A percentile compares a stretch with the other conserved stretches of the same genome.
phyloP scores from a whole-genome alignment of 2,329 filamentous ascomycete genomes.

The Penicillium paneum region DNA sequence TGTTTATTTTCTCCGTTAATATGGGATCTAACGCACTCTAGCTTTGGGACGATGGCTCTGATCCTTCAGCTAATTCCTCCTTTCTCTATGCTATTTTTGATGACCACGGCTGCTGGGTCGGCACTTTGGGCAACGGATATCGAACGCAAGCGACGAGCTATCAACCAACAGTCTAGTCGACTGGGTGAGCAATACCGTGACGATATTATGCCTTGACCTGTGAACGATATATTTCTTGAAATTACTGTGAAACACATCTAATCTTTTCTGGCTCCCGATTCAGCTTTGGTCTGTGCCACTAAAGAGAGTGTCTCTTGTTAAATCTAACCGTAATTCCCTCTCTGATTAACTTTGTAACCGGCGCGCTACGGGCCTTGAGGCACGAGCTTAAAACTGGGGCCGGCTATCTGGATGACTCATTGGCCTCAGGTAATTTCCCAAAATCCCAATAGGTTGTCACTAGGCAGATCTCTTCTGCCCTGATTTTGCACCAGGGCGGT shows the following conservation, averaged over 20 bases:
- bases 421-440: too few species aligned
- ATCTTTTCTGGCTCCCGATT: background rate
- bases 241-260: background rate
- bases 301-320: background rate
- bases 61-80: conserved; percentile 82
- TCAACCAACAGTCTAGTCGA: conserved; percentile 14
- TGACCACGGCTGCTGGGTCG: conserved; percentile 80
- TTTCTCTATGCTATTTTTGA: conserved; percentile 87
- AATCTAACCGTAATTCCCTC: background rate
- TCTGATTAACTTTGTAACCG: background rate
- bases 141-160: conserved; percentile 55
- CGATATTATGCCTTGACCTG: conserved; percentile 27
- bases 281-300: background rate
- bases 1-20: background rate
- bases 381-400: too few species aligned
- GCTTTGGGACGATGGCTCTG: conserved; percentile 81
- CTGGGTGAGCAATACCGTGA: conserved; percentile 38
- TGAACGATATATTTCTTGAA: background rate
- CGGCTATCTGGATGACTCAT: too few species aligned
- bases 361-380: too few species aligned
- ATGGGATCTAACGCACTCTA: conserved; percentile 22
- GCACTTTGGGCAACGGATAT: conserved; percentile 82
- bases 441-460: too few species aligned
- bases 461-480: too few species aligned
- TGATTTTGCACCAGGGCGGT: too few species aligned